These are phyloP conservation scores for Silene coronaria DNA, from an alignment of 179 eudicot genomes.

Conservation along the genomic window DNA sequence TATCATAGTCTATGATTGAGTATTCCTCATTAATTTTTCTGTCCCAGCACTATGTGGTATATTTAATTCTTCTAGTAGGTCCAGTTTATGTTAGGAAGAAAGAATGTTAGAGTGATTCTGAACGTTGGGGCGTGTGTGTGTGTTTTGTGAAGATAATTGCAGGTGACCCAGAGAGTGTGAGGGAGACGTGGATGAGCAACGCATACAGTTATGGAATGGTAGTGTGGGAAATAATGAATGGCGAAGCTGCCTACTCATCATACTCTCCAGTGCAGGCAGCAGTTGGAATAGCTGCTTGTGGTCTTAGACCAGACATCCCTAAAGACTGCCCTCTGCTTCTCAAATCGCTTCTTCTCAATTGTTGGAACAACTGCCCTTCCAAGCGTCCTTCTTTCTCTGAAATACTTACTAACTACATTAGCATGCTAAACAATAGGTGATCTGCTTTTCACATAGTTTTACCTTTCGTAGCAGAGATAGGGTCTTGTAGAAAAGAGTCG, in stretches of 20 bases:
- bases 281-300: slow-evolving; percentile 95
- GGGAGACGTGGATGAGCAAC: slow-evolving; percentile 95
- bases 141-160: slow-evolving; percentile 64
- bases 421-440: not conserved
- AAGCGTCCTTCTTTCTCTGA: slow-evolving; percentile 82
- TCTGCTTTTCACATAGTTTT: not conserved
- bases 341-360: slow-evolving; percentile 60
- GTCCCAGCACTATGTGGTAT: slow-evolving; percentile 5
- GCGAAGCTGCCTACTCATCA: slow-evolving; percentile 85
- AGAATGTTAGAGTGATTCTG: not conserved
- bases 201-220: slow-evolving; percentile 89
- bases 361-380: slow-evolving; percentile 83
- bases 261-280: slow-evolving; percentile 96
- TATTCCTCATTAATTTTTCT: slow-evolving; percentile 19
- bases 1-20: slow-evolving; percentile 18
- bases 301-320: slow-evolving; percentile 94
- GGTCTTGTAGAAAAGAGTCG: too few relatives aligned
- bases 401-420: slow-evolving; percentile 27
- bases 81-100: slow-evolving; percentile 6
- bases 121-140: slow-evolving; percentile 6
- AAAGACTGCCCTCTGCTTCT: slow-evolving; percentile 78
- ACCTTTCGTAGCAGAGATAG: too few relatives aligned
- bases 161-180: slow-evolving; percentile 83
- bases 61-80: slow-evolving; percentile 18
- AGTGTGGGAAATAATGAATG: slow-evolving; percentile 86